A percentile compares a stretch with the other conserved stretches of the same genome.
phyloP scores from a whole-genome alignment of 257 asterid species.

The Fraxinus americana region DNA sequence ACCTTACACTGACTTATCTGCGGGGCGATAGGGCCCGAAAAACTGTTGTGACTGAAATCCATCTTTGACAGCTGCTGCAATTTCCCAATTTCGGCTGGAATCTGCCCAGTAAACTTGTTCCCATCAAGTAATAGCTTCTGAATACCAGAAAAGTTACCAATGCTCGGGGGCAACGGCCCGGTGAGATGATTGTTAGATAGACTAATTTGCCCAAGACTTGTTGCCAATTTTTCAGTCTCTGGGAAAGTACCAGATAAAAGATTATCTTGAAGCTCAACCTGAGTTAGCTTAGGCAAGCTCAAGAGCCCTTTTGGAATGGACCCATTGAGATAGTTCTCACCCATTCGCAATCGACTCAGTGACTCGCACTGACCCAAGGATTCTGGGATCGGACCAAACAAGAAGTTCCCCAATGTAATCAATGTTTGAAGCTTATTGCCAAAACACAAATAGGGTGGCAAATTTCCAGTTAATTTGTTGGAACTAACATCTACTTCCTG shows the following conservation, averaged over 20 bases:
- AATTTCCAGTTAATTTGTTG: constrained; percentile 81
- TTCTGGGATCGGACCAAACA: constrained; percentile 82
- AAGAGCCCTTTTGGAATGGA: constrained; percentile 80
- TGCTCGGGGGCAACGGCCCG: constrained; percentile 80
- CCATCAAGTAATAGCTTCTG: constrained; percentile 96
- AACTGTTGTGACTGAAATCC: constrained; percentile 79
- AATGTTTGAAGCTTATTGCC: constrained; percentile 70
- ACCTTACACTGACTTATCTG: constrained; percentile 80
- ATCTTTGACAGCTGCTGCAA: constrained; percentile 90
- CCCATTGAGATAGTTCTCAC: constrained; percentile 84
- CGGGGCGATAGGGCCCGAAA: constrained; percentile 70
- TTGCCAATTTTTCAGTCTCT: constrained; percentile 41
- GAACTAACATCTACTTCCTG: constrained; percentile 77
- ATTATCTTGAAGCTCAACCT: constrained; percentile 88
- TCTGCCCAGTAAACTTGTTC: constrained; percentile 72
- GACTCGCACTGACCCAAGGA: constrained; percentile 77
- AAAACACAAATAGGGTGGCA: constrained; percentile 68
- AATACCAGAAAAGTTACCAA: constrained; percentile 73
- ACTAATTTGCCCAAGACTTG: constrained; percentile 75
- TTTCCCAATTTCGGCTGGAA: constrained; percentile 80
- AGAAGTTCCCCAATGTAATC: constrained; percentile 80
- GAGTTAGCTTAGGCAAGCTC: constrained; percentile 74
- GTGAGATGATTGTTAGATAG: constrained; percentile 77
- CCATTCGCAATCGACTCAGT: constrained; percentile 81
- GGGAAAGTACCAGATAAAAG: constrained; percentile 79